These are phyloP conservation scores for Candida golubevii DNA, from an alignment of 805 yeast species.

Conservation along the genomic window DNA sequence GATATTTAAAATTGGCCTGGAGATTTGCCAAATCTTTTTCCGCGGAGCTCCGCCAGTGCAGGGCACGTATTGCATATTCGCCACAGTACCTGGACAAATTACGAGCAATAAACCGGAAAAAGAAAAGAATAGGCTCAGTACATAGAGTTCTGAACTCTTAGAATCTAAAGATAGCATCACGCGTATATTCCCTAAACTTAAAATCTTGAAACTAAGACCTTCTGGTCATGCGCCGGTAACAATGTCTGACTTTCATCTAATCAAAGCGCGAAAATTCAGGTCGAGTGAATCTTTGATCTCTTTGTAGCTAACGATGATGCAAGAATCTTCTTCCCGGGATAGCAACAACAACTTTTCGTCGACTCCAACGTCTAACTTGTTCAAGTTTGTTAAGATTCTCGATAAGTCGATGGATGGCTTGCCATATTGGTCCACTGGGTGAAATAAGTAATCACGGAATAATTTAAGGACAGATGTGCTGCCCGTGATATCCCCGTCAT, in stretches of 20 bases:
- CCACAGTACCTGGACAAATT: no score
- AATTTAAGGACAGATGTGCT: slow-evolving; percentile 57
- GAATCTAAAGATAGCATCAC: neutral
- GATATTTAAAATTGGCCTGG: no score
- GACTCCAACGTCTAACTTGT: slow-evolving; percentile 88
- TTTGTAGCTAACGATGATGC: slow-evolving; percentile 80
- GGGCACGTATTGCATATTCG: no score
- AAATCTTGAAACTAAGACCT: neutral
- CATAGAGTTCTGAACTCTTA: neutral
- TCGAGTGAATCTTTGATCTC: slow-evolving; percentile 74
- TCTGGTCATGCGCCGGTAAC: neutral
- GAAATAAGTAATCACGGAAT: slow-evolving; percentile 82
- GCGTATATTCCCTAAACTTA: neutral
- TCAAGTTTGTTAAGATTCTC: slow-evolving; percentile 71
- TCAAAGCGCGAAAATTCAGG: slow-evolving; percentile 49
- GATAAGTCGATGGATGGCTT: slow-evolving; percentile 76
- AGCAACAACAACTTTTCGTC: slow-evolving; percentile 79
- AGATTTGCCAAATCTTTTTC: no score
- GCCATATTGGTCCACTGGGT: slow-evolving; percentile 74
- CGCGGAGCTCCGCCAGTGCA: no score
- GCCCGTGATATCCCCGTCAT: slow-evolving; percentile 55
- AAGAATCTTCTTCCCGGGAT: slow-evolving; percentile 78
- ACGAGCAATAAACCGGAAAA: no score
- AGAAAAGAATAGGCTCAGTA: no score
- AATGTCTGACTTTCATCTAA: neutral